Conservation (phyloP, 768 basidiomycete species). For the Pleurotus djamor region DNA sequence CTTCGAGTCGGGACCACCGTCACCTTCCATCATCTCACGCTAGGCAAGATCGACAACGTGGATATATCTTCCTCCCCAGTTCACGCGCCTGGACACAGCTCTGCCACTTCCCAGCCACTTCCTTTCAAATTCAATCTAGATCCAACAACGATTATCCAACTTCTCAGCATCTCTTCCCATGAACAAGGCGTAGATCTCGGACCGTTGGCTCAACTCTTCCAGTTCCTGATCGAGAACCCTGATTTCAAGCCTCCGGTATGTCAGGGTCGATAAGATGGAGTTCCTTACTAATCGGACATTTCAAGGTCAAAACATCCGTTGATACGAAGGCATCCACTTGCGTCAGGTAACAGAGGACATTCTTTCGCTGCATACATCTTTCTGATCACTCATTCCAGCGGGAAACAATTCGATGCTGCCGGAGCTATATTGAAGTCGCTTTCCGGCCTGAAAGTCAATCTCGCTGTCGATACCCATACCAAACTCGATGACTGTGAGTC, state of each 20-base stretch:
- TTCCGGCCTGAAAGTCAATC: slow-evolving; percentile 54
- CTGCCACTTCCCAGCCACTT: slow-evolving; percentile 52
- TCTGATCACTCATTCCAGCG: slow-evolving; percentile 33
- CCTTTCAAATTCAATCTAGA: slow-evolving; percentile 66
- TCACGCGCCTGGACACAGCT: slow-evolving; percentile 55
- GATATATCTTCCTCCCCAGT: slow-evolving; percentile 58
- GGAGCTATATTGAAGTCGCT: slow-evolving; percentile 64
- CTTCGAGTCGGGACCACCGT: slow-evolving; percentile 52
- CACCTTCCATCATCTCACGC: slow-evolving; percentile 48
- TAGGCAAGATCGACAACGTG: slow-evolving; percentile 57
- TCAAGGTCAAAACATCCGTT: slow-evolving; percentile 52
- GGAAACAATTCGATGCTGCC: slow-evolving; percentile 60
- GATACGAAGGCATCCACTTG: slow-evolving; percentile 54
- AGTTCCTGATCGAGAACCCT: slow-evolving; percentile 49
- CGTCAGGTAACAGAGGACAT: slow-evolving; percentile 39
- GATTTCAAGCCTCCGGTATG: slow-evolving; percentile 49
- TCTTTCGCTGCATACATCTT: neutral
- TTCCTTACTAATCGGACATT: neutral
- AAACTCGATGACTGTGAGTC: slow-evolving; percentile 67
- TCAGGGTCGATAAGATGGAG: slow-evolving; percentile 2
- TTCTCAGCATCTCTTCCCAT: slow-evolving; percentile 49
- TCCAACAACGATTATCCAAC: slow-evolving; percentile 55
- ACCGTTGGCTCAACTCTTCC: slow-evolving; percentile 52
- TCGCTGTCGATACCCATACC: slow-evolving; percentile 50
- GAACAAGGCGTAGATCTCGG: slow-evolving; percentile 61